These are phyloP conservation scores for Astraeus odoratus DNA, from an alignment of 768 basidiomycete genomes.

Conservation along the genomic window DNA sequence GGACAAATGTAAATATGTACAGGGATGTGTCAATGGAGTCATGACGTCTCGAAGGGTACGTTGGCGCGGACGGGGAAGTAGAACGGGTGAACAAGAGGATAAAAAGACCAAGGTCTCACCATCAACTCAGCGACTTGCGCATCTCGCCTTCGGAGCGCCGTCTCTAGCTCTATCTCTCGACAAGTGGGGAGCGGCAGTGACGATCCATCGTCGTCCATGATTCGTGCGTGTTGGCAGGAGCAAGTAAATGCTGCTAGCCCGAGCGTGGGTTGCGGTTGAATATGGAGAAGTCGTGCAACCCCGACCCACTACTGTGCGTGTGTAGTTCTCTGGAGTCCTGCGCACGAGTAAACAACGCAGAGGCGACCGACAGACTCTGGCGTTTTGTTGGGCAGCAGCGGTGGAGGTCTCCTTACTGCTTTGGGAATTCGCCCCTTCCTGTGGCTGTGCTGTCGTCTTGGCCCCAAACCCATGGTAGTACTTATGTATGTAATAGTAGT, in stretches of 20 bases:
- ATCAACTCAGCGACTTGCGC: constrained; percentile 63
- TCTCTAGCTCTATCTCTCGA: constrained; percentile 78
- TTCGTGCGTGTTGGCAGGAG: background rate
- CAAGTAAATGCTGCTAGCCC: background rate
- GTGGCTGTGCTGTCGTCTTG: too few relatives aligned
- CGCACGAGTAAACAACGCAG: background rate
- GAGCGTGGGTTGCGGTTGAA: background rate
- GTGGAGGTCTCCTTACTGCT: background rate
- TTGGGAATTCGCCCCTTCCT: too few relatives aligned
- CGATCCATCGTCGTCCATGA: constrained; percentile 20
- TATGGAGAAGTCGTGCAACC: background rate
- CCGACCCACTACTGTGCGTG: background rate
- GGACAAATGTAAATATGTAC: background rate
- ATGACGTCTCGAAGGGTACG: background rate
- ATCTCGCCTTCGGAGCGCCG: constrained; percentile 69
- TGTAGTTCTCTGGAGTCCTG: background rate
- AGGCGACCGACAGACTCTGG: background rate
- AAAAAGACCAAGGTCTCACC: constrained; percentile 37
- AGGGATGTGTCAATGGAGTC: background rate
- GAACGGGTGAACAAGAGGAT: constrained; percentile 1
- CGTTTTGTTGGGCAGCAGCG: background rate
- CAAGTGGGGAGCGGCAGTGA: constrained; percentile 50
- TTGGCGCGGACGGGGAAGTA: constrained; percentile 5
- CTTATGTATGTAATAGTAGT: too few relatives aligned
- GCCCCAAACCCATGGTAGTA: too few relatives aligned